phyloP scores from a whole-genome alignment of 2,329 filamentous ascomycete genomes.

The Botryotinia convoluta region DNA sequence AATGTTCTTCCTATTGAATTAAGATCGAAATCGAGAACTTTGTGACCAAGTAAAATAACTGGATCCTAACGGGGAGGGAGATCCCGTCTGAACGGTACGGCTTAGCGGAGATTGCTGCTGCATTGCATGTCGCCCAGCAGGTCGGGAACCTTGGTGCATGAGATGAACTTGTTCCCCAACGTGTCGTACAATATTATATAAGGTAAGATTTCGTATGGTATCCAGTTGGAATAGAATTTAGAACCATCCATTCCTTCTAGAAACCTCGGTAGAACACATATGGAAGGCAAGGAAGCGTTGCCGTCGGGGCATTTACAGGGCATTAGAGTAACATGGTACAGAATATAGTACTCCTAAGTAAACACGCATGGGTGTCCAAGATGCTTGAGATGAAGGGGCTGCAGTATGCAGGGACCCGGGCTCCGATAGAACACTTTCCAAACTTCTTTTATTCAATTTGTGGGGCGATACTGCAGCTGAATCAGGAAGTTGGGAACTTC shows the following conservation, averaged over 20 bases:
- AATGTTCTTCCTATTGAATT: not conserved
- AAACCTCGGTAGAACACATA: conserved; percentile 21
- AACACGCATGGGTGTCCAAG: conserved; percentile 2
- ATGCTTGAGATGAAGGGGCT: conserved; percentile 19
- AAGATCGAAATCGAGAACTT: conserved; percentile 6
- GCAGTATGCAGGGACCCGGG: conserved; percentile 19
- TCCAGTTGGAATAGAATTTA: not conserved
- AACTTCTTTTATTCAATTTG: not conserved
- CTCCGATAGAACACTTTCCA: conserved; percentile 12
- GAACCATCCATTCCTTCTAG: conserved; percentile 19
- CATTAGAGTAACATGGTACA: conserved; percentile 8
- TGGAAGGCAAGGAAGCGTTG: conserved; percentile 17
- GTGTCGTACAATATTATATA: not conserved
- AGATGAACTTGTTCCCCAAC: conserved; percentile 7
- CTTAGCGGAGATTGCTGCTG: conserved; percentile 19
- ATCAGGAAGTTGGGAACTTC: not conserved
- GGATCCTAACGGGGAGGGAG: conserved; percentile 5
- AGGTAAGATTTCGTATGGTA: conserved; percentile 12
- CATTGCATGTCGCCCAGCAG: conserved; percentile 19
- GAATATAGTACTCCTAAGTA: not conserved
- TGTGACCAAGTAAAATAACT: conserved; percentile 10
- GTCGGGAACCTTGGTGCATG: conserved; percentile 15
- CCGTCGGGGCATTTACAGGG: conserved; percentile 9
- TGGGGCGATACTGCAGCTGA: conserved; percentile 4
- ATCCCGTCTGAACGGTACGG: conserved; percentile 19